A percentile compares a stretch with the other conserved stretches of the same genome.
Conservation (phyloP, 345 rosid genomes). For the Stellera chamaejasme region DNA sequence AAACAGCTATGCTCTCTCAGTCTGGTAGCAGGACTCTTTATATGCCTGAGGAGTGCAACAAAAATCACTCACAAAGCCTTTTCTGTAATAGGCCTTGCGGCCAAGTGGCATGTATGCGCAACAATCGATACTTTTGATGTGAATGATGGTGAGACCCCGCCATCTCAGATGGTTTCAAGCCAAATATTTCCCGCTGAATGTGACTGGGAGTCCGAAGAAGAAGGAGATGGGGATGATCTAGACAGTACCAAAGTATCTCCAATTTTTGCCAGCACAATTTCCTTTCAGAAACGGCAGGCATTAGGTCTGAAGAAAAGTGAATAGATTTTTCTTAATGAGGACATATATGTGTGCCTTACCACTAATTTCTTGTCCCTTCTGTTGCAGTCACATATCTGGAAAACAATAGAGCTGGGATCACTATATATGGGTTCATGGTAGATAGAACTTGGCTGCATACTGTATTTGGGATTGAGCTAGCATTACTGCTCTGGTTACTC, state of each 20-base stretch:
- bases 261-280: constrained; percentile 54
- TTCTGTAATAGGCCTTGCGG: constrained; percentile 75
- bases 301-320: constrained; percentile 38
- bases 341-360: neutral
- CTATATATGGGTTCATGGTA: constrained; percentile 72
- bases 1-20: constrained; percentile 73
- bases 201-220: constrained; percentile 53
- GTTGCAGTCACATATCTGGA: constrained; percentile 75
- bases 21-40: constrained; percentile 65
- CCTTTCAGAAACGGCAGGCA: constrained; percentile 85
- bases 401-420: constrained; percentile 83
- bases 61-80: constrained; percentile 85
- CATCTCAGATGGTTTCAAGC: constrained; percentile 18
- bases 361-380: constrained; percentile 1
- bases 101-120: constrained; percentile 87
- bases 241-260: constrained; percentile 55
- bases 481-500: constrained; percentile 84
- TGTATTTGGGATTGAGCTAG: constrained; percentile 68
- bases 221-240: constrained; percentile 58
- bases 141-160: constrained; percentile 61
- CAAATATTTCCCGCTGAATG: constrained; percentile 23
- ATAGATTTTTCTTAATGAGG: neutral
- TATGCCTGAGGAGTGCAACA: constrained; percentile 90
- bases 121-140: constrained; percentile 67
- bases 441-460: constrained; percentile 85